phyloP scores from a whole-genome alignment of 768 basidiomycete genomes.

The Boletellus sp. region DNA sequence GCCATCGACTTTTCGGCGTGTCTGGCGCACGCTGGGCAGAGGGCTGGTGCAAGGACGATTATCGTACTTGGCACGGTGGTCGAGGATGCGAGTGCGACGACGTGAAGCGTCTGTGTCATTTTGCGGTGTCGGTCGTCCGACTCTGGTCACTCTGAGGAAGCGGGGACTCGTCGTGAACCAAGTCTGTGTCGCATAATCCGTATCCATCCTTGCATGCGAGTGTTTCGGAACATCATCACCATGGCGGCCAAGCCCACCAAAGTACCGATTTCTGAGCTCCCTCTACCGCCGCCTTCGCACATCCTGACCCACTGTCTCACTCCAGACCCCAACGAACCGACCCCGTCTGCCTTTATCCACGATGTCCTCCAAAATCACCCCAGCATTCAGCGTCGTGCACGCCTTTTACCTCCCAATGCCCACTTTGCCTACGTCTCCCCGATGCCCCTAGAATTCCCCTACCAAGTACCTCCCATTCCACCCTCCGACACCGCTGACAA shows the following conservation, averaged over 20 bases:
- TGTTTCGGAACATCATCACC: constrained; percentile 6
- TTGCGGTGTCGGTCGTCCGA: no score
- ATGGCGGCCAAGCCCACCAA: constrained; percentile 22
- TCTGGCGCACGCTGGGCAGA: constrained; percentile 24
- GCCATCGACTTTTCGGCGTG: constrained; percentile 46
- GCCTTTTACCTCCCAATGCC: constrained; percentile 50
- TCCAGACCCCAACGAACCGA: constrained; percentile 56
- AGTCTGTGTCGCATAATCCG: constrained; percentile 8
- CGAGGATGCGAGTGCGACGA: constrained; percentile 35
- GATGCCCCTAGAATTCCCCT: constrained; percentile 80
- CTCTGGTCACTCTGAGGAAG: no score
- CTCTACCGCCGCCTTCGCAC: constrained; percentile 42
- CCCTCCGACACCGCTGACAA: constrained; percentile 50
- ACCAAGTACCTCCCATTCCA: constrained; percentile 57
- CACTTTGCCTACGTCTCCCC: constrained; percentile 86
- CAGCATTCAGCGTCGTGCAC: constrained; percentile 66
- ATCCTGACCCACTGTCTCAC: constrained; percentile 48
- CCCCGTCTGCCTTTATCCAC: constrained; percentile 48
- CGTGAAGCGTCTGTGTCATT: no score
- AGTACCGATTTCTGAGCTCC: constrained; percentile 43
- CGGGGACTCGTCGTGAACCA: no score
- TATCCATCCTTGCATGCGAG: constrained; percentile 20
- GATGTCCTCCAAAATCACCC: constrained; percentile 49
- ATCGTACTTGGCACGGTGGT: constrained; percentile 49
- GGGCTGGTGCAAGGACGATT: constrained; percentile 39